phyloP scores from a whole-genome alignment of 73 alveolate genomes.

The Stentor roeselii region DNA sequence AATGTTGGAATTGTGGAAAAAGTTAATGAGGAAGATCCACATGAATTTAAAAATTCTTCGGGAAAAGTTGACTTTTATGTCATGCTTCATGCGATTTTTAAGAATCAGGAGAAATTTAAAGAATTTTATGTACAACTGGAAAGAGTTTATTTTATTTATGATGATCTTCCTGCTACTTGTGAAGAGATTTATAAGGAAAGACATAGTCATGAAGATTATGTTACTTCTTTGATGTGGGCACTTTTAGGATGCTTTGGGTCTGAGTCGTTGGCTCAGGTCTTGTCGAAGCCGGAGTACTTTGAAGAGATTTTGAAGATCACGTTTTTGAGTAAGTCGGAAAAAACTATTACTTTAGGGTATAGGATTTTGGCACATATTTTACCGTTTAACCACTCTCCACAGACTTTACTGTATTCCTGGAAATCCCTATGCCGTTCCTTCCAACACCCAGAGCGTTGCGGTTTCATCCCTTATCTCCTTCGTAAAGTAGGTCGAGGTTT shows the following conservation, averaged over 20 bases:
- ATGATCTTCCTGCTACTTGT: constrained; percentile 23
- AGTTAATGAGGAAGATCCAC: neutral
- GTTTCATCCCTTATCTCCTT: neutral
- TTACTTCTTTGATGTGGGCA: constrained; percentile 11
- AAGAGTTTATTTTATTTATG: neutral
- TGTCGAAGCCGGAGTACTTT: neutral
- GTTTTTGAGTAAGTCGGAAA: constrained; percentile 6
- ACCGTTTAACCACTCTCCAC: constrained; percentile 20
- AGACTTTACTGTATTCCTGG: neutral
- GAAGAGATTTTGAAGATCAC: constrained; percentile 5
- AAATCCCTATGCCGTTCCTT: neutral
- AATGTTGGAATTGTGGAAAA: neutral
- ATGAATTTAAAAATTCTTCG: constrained; percentile 22
- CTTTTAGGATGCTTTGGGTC: constrained; percentile 20
- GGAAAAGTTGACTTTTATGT: neutral
- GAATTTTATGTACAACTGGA: neutral
- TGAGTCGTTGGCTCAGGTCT: neutral
- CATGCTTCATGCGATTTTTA: neutral
- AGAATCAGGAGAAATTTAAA: neutral
- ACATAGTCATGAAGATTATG: neutral
- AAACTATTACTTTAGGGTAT: neutral
- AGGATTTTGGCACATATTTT: neutral
- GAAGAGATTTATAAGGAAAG: constrained; percentile 20
- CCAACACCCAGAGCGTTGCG: neutral
- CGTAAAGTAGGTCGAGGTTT: neutral